phyloP scores from a whole-genome alignment of 805 yeast species.

The Ogataea minuta region DNA sequence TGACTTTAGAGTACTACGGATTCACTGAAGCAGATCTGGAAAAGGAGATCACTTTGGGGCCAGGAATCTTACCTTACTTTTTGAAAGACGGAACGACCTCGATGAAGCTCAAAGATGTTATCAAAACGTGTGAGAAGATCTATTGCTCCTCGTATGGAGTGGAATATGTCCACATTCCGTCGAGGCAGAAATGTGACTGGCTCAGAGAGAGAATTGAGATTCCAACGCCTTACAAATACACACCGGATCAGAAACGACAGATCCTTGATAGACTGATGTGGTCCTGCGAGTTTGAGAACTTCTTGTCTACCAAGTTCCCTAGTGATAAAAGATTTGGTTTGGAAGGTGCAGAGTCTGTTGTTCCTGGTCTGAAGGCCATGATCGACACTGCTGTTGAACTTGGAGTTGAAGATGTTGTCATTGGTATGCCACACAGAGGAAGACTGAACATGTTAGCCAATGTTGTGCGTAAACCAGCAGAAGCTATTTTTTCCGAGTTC shows the following conservation, averaged over 20 bases:
- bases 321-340: slow-evolving; percentile 98
- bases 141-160: slow-evolving; percentile 90
- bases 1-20: slow-evolving; percentile 89
- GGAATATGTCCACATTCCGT: slow-evolving; percentile 95
- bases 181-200: slow-evolving; percentile 97
- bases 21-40: slow-evolving; percentile 84
- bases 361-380: slow-evolving; percentile 95
- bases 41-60: slow-evolving; percentile 85
- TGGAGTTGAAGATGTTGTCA: slow-evolving; percentile 93
- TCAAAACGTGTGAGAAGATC: slow-evolving; percentile 72
- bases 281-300: slow-evolving; percentile 92
- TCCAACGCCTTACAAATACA: slow-evolving; percentile 79
- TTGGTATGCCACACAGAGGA: slow-evolving; percentile 99
- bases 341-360: slow-evolving; percentile 96
- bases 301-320: slow-evolving; percentile 93
- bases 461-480: slow-evolving; percentile 98
- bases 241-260: slow-evolving; percentile 90
- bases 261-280: slow-evolving; percentile 94
- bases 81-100: slow-evolving; percentile 58
- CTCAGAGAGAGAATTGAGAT: slow-evolving; percentile 94
- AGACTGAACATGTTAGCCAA: slow-evolving; percentile 96
- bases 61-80: slow-evolving; percentile 94
- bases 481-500: slow-evolving; percentile 95
- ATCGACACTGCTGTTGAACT: slow-evolving; percentile 89
- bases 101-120: slow-evolving; percentile 74